Evolutionary conservation across 2,329 filamentous ascomycete genomes (phyloP).

Genomic region (Fusarium kyushuense): DNA sequence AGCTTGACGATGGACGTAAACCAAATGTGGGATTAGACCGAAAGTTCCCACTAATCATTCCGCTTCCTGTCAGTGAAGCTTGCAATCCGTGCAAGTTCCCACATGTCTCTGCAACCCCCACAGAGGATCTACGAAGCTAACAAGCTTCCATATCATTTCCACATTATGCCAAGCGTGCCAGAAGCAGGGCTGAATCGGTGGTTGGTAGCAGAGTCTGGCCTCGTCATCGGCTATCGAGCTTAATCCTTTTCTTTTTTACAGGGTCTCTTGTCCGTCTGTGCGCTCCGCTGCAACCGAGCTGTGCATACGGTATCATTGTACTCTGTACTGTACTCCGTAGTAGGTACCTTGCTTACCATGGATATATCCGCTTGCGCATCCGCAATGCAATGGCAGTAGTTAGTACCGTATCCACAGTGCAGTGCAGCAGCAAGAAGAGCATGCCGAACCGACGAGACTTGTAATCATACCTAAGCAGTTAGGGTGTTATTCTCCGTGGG

Average conservation of each 20-base stretch:
- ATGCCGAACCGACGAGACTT: slow-evolving; percentile 5
- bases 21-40: neutral
- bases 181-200: slow-evolving; percentile 25
- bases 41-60: slow-evolving; percentile 24
- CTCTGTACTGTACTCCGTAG: neutral
- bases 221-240: slow-evolving; percentile 19
- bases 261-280: slow-evolving; percentile 10
- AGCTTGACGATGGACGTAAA: slow-evolving; percentile 20
- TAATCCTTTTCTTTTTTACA: neutral
- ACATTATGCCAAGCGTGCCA: slow-evolving; percentile 21
- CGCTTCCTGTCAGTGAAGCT: slow-evolving; percentile 16
- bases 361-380: neutral
- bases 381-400: neutral
- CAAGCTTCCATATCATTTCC: slow-evolving; percentile 19
- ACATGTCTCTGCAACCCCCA: slow-evolving; percentile 31
- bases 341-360: neutral
- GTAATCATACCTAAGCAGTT: slow-evolving; percentile 6
- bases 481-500: neutral
- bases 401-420: neutral
- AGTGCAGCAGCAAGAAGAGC: neutral
- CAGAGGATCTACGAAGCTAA: slow-evolving; percentile 31
- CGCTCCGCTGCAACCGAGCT: neutral
- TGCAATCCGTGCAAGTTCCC: slow-evolving; percentile 20
- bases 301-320: neutral
- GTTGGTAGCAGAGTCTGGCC: slow-evolving; percentile 18